phyloP scores from a whole-genome alignment of 2,329 filamentous ascomycete genomes.

The Pseudopyrenochaeta lycopersici region DNA sequence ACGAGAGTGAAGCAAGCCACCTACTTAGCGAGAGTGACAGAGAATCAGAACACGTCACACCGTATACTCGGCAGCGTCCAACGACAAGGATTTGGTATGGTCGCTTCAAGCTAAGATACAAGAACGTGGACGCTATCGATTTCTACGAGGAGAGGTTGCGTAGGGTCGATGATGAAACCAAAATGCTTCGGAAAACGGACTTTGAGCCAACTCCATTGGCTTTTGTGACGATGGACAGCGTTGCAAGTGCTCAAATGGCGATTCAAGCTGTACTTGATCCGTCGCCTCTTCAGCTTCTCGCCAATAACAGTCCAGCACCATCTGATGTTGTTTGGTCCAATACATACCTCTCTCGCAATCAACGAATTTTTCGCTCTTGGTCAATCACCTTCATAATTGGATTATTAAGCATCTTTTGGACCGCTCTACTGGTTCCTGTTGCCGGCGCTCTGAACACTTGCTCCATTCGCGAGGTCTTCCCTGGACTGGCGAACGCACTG shows the following conservation, averaged over 20 bases:
- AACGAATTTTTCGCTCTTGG: slow-evolving; percentile 82
- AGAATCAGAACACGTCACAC: slow-evolving; percentile 51
- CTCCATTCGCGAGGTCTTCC: slow-evolving; percentile 77
- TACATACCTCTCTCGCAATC: slow-evolving; percentile 80
- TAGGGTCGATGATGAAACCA: slow-evolving; percentile 78
- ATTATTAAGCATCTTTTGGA: slow-evolving; percentile 87
- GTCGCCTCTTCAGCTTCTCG: slow-evolving; percentile 83
- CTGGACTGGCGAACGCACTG: slow-evolving; percentile 73
- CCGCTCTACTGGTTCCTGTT: slow-evolving; percentile 79
- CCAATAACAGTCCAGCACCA: slow-evolving; percentile 86
- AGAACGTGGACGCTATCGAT: slow-evolving; percentile 87
- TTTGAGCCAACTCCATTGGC: slow-evolving; percentile 84
- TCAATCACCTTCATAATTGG: slow-evolving; percentile 83
- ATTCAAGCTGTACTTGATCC: slow-evolving; percentile 94
- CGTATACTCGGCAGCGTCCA: slow-evolving; percentile 65
- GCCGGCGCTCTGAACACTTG: slow-evolving; percentile 83
- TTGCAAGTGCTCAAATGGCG: slow-evolving; percentile 91
- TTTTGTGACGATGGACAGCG: slow-evolving; percentile 97
- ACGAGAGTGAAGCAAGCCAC: slow-evolving; percentile 66
- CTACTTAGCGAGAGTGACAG: slow-evolving; percentile 63
- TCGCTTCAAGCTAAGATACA: slow-evolving; percentile 74
- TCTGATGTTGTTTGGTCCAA: slow-evolving; percentile 96
- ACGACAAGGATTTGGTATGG: slow-evolving; percentile 81
- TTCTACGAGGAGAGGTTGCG: slow-evolving; percentile 90
- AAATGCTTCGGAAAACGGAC: slow-evolving; percentile 73